Evolutionary conservation across 176 grass and related monocot species (phyloP), one percentile per base, ranked within the genome.

Genomic region (Themeda triandra): DNA sequence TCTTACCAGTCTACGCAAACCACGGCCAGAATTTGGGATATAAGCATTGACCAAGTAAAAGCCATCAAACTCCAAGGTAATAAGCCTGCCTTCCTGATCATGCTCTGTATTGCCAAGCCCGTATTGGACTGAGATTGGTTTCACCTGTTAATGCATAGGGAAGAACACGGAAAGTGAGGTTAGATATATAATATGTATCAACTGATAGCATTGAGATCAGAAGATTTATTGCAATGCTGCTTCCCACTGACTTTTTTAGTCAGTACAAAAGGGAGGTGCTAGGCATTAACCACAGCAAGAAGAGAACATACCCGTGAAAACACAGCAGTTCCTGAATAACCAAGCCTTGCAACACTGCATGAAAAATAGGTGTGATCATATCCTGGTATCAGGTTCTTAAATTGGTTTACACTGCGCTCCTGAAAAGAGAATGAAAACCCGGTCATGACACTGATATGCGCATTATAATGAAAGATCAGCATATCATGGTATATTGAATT

Each of bases 1-100:
- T 24, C 49, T 89, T 92, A 92, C 92, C 92, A 87, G 59, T 83
- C 92, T 95, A 37, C 46, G 85, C 66, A 98, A 56, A 15, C 85
- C 83, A 41, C 94, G 87, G 28, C 92, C 89, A 85, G 92, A 95
- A 93, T 98, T 98, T 80, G 95, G 95, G 30, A 98, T 89, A 82
- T 98, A 95, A 54, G 81, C 90, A 87, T 84, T 90, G 24, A 98
- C 69, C 84, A 98, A 92, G 89, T 95, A 98, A 49, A 98, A 95
- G 17, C 40, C 54, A 67, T 98, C 92, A 84, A 98, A 98, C 82
- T 98, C 92, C 84, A 95, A 75, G 69, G 95, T 93, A 13, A 98
- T 86, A 82, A 98, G 41, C 66, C 92, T 89, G 24, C 92, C 92
- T 77, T 98, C 95, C 41, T 89, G 63, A 89, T 98, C 95, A 93